A percentile compares a stretch with the other conserved stretches of the same genome.
phyloP scores from a whole-genome alignment of 805 yeast genomes.

The Candida wancherniae region DNA sequence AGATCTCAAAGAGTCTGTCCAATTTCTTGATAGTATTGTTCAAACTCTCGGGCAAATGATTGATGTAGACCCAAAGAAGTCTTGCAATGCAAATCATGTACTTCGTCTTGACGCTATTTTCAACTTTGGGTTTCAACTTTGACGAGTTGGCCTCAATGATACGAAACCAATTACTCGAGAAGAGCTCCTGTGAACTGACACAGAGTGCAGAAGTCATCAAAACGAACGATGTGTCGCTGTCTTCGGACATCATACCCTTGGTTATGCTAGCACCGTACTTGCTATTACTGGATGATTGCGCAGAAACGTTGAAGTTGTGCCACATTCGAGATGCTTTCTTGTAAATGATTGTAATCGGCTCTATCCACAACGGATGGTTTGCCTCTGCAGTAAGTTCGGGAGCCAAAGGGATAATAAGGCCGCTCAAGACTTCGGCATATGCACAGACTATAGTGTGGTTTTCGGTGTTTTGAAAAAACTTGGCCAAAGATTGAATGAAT shows the following conservation, averaged over 20 bases:
- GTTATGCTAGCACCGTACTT: conserved; percentile 4
- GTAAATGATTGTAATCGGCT: conserved; percentile 64
- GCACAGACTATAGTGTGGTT: conserved; percentile 66
- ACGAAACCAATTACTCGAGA: conserved; percentile 65
- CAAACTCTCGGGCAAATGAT: conserved; percentile 80
- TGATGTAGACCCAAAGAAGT: conserved; percentile 84
- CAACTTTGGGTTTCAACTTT: conserved; percentile 60
- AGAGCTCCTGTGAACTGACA: conserved; percentile 75
- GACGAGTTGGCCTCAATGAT: conserved; percentile 59
- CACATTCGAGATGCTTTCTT: conserved; percentile 43
- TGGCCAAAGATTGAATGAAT: conserved; percentile 77
- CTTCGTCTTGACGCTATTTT: conserved; percentile 46
- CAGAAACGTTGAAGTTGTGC: conserved; percentile 18
- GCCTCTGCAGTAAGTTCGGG: conserved; percentile 88
- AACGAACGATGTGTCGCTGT: conserved; percentile 68
- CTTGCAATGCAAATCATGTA: conserved; percentile 65
- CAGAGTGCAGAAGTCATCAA: conserved; percentile 69
- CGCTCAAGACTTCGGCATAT: conserved; percentile 79
- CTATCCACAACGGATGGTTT: conserved; percentile 93
- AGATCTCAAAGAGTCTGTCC: conserved; percentile 53
- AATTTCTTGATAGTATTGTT: conserved; percentile 81
- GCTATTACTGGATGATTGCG: conserved; percentile 2
- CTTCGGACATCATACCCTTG: conserved; percentile 12
- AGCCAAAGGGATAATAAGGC: conserved; percentile 74
- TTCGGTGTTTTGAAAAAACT: conserved; percentile 66